Evolutionary conservation across 371 early-diverging fungal species (phyloP).

Genomic region (Syncephalastrum contaminatum): DNA sequence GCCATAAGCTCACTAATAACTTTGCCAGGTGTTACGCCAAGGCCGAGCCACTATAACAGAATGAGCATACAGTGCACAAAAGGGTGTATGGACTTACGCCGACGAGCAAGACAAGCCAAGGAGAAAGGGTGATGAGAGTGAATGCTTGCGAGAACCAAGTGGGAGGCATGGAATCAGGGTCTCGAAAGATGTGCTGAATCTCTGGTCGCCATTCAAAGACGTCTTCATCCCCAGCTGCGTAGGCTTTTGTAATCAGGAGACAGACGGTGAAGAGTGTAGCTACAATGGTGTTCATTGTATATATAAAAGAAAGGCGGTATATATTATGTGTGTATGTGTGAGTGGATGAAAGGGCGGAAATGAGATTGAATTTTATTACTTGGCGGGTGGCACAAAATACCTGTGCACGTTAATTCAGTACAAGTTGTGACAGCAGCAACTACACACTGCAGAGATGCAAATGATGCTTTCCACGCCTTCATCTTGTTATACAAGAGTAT

Average conservation of each 20-base stretch:
- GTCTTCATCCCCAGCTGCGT: constrained; percentile 47
- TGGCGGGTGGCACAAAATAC: no score
- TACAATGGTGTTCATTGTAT: neutral
- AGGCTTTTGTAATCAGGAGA: constrained; percentile 2
- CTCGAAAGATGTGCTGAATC: constrained; percentile 68
- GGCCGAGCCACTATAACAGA: constrained; percentile 47
- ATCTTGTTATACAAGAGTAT: no score
- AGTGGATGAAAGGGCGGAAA: no score
- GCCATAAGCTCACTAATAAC: constrained; percentile 25
- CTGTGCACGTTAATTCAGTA: no score
- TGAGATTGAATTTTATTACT: no score
- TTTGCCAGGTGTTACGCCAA: constrained; percentile 52
- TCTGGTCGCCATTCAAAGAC: constrained; percentile 56
- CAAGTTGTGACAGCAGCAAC: no score
- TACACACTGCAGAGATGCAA: no score
- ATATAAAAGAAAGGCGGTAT: neutral
- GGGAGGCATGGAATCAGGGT: constrained; percentile 62
- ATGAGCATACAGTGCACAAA: neutral
- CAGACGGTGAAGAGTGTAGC: constrained; percentile 1
- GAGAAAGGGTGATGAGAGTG: constrained; percentile 56
- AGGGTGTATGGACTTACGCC: constrained; percentile 44
- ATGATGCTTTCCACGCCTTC: no score
- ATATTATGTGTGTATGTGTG: no score
- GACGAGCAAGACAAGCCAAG: constrained; percentile 60
- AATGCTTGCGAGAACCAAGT: constrained; percentile 57